A percentile compares a stretch with the other conserved stretches of the same genome.
These are phyloP conservation scores for Pichia sp. DNA, from an alignment of 1,139 yeast species.

Conservation along the genomic window DNA sequence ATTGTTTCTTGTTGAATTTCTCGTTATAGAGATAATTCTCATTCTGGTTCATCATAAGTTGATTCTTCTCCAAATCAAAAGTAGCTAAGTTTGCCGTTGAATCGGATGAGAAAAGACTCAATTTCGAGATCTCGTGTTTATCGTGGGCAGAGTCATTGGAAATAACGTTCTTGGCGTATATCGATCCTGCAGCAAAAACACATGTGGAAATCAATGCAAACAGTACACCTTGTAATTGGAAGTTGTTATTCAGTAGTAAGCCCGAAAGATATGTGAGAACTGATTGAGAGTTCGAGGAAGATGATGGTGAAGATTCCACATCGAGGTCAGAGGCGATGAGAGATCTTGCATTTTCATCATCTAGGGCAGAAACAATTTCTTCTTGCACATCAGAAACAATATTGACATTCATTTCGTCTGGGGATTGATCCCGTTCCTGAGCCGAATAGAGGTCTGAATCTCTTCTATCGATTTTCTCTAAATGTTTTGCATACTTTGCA, in stretches of 20 bases:
- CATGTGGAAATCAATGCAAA: slow-evolving; percentile 72
- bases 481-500: too few species aligned
- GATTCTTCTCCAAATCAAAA: slow-evolving; percentile 9
- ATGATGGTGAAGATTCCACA: neutral
- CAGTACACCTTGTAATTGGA: slow-evolving; percentile 21
- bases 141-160: slow-evolving; percentile 14
- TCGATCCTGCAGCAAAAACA: slow-evolving; percentile 84
- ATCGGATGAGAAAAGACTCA: slow-evolving; percentile 7
- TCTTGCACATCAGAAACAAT: too few species aligned
- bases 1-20: neutral
- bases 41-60: neutral
- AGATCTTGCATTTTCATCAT: too few species aligned
- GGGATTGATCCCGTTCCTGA: too few species aligned
- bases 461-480: too few species aligned
- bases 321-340: too few species aligned
- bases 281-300: too few species aligned
- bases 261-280: too few species aligned
- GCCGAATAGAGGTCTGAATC: too few species aligned
- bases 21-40: neutral
- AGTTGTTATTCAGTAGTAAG: neutral
- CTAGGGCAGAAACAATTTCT: too few species aligned
- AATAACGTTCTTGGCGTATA: slow-evolving; percentile 75
- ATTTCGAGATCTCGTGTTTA: slow-evolving; percentile 4
- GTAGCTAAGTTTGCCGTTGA: neutral
- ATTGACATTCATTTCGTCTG: too few species aligned